Conservation (phyloP, 257 asterid species). For the Solanum corneliomulleri region DNA sequence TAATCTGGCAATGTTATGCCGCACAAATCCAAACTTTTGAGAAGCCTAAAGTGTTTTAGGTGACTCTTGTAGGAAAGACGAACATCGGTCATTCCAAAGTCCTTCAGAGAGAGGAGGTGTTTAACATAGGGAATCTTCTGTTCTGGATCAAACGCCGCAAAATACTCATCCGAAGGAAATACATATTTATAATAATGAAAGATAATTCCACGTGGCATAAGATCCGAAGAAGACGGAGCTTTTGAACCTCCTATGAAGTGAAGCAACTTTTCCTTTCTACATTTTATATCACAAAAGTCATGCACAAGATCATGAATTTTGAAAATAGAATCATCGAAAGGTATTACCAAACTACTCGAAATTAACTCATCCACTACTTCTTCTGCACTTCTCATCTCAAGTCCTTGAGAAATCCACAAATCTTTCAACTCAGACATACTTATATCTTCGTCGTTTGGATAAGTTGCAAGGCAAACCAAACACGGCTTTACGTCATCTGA, state of each 20-base stretch:
- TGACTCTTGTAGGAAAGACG: accelerated
- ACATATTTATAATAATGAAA: background rate
- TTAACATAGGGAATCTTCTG: background rate
- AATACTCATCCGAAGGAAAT: background rate
- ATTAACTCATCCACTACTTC: constrained; percentile 1
- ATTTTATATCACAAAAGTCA: constrained; percentile 3
- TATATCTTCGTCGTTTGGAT: constrained; percentile 1
- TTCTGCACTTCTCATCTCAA: background rate
- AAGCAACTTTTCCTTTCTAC: background rate
- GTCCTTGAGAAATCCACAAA: constrained; percentile 19
- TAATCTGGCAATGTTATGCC: too few relatives aligned
- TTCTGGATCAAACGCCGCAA: too few relatives aligned
- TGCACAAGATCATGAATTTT: constrained; percentile 12
- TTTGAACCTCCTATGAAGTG: too few relatives aligned
- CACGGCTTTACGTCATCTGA: constrained; percentile 14
- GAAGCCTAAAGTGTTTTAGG: too few relatives aligned
- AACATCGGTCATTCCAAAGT: accelerated
- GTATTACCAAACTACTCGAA: constrained; percentile 2
- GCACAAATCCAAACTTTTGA: too few relatives aligned
- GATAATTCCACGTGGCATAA: background rate
- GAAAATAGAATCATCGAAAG: background rate
- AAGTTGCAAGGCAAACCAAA: constrained; percentile 15
- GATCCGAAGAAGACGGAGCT: background rate
- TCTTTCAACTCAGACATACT: background rate
- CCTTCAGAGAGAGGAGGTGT: background rate